Percentiles rank a stretch among this genome's conserved stretches.
phyloP scores from a whole-genome alignment of 768 basidiomycete genomes.

The Boletus reticulatus region DNA sequence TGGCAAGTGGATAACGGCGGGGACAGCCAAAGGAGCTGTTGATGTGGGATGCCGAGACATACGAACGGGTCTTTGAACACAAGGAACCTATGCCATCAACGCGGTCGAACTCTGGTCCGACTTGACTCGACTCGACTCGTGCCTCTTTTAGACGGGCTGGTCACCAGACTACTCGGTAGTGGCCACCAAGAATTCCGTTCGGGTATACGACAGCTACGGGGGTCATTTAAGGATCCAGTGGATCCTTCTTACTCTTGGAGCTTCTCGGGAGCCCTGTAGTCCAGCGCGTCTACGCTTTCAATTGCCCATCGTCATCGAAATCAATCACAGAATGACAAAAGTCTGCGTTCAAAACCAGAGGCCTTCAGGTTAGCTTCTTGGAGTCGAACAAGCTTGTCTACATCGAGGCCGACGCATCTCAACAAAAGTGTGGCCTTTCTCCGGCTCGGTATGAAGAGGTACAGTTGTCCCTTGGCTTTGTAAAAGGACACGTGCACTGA shows the following conservation, averaged over 20 bases:
- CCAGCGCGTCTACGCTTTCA: conserved; percentile 32
- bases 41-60: no score
- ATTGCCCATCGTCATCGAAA: conserved; percentile 23
- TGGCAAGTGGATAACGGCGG: no score
- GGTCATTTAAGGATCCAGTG: no score
- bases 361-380: conserved; percentile 27
- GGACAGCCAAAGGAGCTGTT: no score
- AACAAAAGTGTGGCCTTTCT: conserved; percentile 31
- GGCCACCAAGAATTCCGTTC: no score
- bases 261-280: conserved; percentile 27
- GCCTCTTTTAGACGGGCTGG: no score
- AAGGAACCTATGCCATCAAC: no score
- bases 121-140: no score
- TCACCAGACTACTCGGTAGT: no score
- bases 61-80: no score
- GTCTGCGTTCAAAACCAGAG: conserved; percentile 30
- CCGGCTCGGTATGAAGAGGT: conserved; percentile 19
- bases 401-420: conserved; percentile 33
- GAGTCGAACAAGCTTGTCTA: conserved; percentile 33
- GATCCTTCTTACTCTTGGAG: conserved; percentile 33
- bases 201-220: no score
- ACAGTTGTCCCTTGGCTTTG: neutral
- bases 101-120: no score
- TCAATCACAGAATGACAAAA: conserved; percentile 27
- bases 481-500: neutral